These are phyloP conservation scores for Leccinum obscurum DNA, from an alignment of 768 basidiomycete genomes.

Conservation along the genomic window DNA sequence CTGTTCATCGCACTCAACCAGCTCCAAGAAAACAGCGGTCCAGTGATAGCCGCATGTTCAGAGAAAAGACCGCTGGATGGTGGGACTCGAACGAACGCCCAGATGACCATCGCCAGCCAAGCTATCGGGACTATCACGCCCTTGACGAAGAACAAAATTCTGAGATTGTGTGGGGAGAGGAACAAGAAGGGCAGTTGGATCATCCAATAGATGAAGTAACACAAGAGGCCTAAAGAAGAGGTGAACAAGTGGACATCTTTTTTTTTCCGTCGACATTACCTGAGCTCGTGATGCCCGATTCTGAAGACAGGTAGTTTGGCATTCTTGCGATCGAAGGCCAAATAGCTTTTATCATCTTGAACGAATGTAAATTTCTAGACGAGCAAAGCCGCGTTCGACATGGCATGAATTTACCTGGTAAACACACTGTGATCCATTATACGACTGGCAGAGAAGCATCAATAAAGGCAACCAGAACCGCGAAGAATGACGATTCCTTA, in stretches of 20 bases:
- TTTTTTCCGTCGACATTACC: slow-evolving; percentile 34
- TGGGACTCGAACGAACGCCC: slow-evolving; percentile 73
- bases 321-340: slow-evolving; percentile 71
- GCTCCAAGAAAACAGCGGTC: slow-evolving; percentile 65
- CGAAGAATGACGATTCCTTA: slow-evolving; percentile 21
- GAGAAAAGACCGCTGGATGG: slow-evolving; percentile 58
- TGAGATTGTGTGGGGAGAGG: slow-evolving; percentile 74
- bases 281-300: slow-evolving; percentile 61
- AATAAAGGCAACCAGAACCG: neutral
- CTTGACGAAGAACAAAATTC: slow-evolving; percentile 74
- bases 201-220: slow-evolving; percentile 77
- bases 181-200: slow-evolving; percentile 76
- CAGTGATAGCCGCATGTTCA: slow-evolving; percentile 44
- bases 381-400: neutral
- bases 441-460: slow-evolving; percentile 38
- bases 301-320: slow-evolving; percentile 60
- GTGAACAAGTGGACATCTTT: neutral
- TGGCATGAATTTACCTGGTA: slow-evolving; percentile 46
- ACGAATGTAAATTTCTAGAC: neutral
- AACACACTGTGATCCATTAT: slow-evolving; percentile 67
- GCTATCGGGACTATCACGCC: slow-evolving; percentile 61
- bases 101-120: slow-evolving; percentile 73
- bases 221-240: slow-evolving; percentile 54
- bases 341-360: slow-evolving; percentile 74
- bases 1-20: slow-evolving; percentile 80